Conservation (phyloP, 257 asterid species). For the Fraxinus anomala region DNA sequence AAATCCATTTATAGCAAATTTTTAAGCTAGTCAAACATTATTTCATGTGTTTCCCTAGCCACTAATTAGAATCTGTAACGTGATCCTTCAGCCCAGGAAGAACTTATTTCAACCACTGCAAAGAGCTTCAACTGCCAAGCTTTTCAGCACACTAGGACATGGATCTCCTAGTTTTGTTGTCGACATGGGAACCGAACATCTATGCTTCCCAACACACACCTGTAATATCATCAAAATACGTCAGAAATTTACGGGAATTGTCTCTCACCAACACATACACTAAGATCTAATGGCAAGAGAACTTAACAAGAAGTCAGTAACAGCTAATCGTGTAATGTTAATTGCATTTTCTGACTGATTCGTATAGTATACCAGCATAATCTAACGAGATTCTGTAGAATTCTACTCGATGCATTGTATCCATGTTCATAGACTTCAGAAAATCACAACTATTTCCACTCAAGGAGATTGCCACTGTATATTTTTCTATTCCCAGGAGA, state of each 20-base stretch:
- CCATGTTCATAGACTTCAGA: background rate
- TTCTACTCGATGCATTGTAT: too few species aligned
- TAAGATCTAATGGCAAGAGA: background rate
- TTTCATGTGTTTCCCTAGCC: background rate
- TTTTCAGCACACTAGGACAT: conserved; percentile 54
- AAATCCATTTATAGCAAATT: background rate
- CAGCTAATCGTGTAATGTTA: background rate
- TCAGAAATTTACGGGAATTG: background rate
- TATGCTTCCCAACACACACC: conserved; percentile 55
- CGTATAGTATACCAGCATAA: too few species aligned
- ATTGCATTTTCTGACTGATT: background rate
- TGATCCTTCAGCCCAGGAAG: background rate
- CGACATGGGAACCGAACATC: conserved; percentile 54
- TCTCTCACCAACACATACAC: background rate
- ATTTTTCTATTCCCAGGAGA: too few species aligned
- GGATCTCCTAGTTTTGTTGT: conserved; percentile 51
- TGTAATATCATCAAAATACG: conserved; percentile 28
- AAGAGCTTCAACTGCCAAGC: conserved; percentile 64
- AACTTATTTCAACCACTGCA: conserved; percentile 41
- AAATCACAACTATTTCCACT: background rate
- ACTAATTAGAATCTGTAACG: background rate
- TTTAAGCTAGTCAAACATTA: background rate
- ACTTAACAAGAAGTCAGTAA: background rate
- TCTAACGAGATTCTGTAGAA: too few species aligned
- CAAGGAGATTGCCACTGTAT: too few species aligned